A percentile compares a stretch with the other conserved stretches of the same genome.
Conservation (phyloP, 257 asterid genomes). For the Paulownia fortunei region DNA sequence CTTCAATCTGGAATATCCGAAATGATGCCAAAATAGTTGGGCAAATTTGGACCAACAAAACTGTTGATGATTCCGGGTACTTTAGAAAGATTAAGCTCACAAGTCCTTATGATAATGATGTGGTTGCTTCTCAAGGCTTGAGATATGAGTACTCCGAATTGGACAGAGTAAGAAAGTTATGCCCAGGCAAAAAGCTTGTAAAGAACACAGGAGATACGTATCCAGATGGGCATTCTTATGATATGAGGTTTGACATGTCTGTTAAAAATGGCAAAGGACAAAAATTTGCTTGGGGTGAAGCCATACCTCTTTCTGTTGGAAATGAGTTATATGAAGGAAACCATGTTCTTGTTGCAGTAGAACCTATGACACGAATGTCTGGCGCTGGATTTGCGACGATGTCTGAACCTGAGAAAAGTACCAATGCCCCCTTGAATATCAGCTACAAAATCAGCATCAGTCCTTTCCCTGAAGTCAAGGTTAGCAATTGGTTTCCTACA, state of each 20-base stretch:
- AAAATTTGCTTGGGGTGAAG: constrained; percentile 44
- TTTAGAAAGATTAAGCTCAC: constrained; percentile 35
- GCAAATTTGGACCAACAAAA: constrained; percentile 50
- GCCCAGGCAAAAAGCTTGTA: constrained; percentile 21
- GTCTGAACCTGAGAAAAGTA: constrained; percentile 25
- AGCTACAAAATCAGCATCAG: constrained; percentile 49
- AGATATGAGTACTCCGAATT: constrained; percentile 53
- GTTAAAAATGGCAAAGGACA: constrained; percentile 28
- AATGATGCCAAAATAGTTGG: constrained; percentile 35
- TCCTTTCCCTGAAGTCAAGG: background rate
- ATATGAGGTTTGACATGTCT: constrained; percentile 52
- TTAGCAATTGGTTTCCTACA: background rate
- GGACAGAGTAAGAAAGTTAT: constrained; percentile 32
- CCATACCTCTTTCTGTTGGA: constrained; percentile 44
- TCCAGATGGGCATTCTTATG: constrained; percentile 47
- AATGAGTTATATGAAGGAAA: constrained; percentile 19
- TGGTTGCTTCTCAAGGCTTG: constrained; percentile 23
- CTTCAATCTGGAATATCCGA: constrained; percentile 42
- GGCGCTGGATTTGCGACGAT: background rate
- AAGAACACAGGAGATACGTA: constrained; percentile 31
- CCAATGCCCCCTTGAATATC: constrained; percentile 32
- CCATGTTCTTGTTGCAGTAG: background rate
- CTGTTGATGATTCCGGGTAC: constrained; percentile 36
- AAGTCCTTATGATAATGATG: background rate
- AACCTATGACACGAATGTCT: background rate